Conservation (phyloP, 768 basidiomycete genomes). For the Megacollybia marginata region DNA sequence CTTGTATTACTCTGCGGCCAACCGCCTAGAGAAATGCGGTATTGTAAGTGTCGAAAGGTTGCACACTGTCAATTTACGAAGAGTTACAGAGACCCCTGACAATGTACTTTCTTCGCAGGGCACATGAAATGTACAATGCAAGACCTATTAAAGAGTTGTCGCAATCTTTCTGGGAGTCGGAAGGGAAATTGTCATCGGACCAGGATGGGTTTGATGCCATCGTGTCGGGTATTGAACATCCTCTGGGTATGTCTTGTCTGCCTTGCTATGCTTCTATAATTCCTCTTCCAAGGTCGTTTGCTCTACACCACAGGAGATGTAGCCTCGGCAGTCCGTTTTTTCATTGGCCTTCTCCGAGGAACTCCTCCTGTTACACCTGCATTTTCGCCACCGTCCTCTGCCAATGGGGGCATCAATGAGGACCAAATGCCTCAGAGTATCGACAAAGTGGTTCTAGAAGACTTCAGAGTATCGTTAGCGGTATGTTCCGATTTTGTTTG, state of each 20-base stretch:
- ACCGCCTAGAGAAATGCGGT: slow-evolving; percentile 74
- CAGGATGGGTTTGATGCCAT: slow-evolving; percentile 51
- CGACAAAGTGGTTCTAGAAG: slow-evolving; percentile 74
- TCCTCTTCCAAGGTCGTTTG: slow-evolving; percentile 55
- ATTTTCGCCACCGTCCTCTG: slow-evolving; percentile 5
- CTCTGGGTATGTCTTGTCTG: slow-evolving; percentile 45
- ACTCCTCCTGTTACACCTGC: slow-evolving; percentile 13
- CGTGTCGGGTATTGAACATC: slow-evolving; percentile 69
- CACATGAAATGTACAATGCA: slow-evolving; percentile 53
- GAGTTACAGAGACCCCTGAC: slow-evolving; percentile 70
- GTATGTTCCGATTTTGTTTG: slow-evolving; percentile 32
- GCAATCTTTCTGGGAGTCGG: slow-evolving; percentile 76
- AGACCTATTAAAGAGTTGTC: slow-evolving; percentile 54
- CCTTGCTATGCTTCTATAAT: slow-evolving; percentile 1
- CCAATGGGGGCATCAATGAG: slow-evolving; percentile 12
- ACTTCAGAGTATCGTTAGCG: slow-evolving; percentile 81
- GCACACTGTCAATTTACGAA: background rate
- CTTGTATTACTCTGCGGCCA: slow-evolving; percentile 76
- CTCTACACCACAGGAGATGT: slow-evolving; percentile 89
- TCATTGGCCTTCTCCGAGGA: slow-evolving; percentile 63
- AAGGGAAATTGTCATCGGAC: slow-evolving; percentile 36
- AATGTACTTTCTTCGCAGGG: slow-evolving; percentile 70
- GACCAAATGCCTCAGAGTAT: slow-evolving; percentile 26
- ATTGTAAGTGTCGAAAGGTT: slow-evolving; percentile 46
- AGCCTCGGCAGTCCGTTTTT: slow-evolving; percentile 67